Base-by-base conservation (phyloP, 2,329 filamentous ascomycete species). In the Phialemoniopsis sp. region DNA sequence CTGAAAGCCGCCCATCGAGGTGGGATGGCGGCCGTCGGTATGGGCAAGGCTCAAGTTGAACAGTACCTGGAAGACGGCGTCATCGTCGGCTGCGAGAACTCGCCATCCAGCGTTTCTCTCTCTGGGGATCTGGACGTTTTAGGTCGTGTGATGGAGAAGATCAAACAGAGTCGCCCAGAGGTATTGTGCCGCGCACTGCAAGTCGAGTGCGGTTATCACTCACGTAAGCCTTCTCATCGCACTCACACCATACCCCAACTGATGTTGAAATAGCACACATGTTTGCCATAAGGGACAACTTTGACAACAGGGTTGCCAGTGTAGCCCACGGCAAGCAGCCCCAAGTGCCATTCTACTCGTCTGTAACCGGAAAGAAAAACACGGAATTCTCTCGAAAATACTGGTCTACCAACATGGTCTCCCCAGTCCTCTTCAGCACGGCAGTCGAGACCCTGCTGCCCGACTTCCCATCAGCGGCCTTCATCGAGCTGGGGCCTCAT, bases 381-480 rank as follows among this genome's bases (percentile, higher is more conserved):
- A 39, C n/a, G 21, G 26, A 43, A 6, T n/a, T 43, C 8, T 37
- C 51, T 10, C 36, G 16, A 1, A 47, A 29, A 10, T 62, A 64
- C 39, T 66, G 60, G 60, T 40, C 40, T 1, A 45, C 51, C 13
- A 66, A 66, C 37, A 49, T 64, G 49, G 44, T 48, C 9, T 50
- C 48, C 2, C 52, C 60, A 5, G 61, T 64, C 1, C 37, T 52
- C 3, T 66, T 66, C 42, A 50, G 46, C 4, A 46, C 58, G 29
- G 61, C 62, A 1, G 52, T 4, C 12, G 47, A 19, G 10, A 21
- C 28, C 3, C 12, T 39, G 18, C 30, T 39, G 3, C 5, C 28
- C 13, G 30, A 34, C 17, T 15, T 39, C 8, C 19, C 15, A 7
- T 26, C 32, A 3, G 34, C 40, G 4, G 15, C 32, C 1, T 32